phyloP scores from a whole-genome alignment of 345 rosid genomes.

The Carallia pectinifolia region DNA sequence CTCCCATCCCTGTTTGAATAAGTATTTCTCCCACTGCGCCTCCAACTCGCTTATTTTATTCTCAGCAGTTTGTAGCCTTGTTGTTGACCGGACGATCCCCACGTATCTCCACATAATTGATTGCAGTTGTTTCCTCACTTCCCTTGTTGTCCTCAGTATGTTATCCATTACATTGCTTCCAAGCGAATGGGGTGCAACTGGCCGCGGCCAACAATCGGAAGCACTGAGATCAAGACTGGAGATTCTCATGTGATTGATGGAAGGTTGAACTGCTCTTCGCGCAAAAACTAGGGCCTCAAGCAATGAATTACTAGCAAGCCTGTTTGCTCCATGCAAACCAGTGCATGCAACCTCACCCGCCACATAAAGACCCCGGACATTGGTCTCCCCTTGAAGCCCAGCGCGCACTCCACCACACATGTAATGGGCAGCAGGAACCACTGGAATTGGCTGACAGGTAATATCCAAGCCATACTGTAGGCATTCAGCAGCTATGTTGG shows the following conservation, averaged over 20 bases:
- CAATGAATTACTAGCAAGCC: conserved; percentile 94
- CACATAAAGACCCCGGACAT: conserved; percentile 80
- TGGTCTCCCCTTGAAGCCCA: conserved; percentile 89
- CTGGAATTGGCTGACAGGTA: conserved; percentile 74
- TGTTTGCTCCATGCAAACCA: conserved; percentile 94
- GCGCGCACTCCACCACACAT: conserved; percentile 97
- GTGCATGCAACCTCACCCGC: conserved; percentile 99
- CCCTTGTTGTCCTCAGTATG: conserved; percentile 47
- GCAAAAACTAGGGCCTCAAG: conserved; percentile 97
- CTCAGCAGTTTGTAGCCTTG: conserved; percentile 59
- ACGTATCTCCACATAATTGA: conserved; percentile 86
- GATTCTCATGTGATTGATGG: conserved; percentile 64
- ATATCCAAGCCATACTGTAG: conserved; percentile 74
- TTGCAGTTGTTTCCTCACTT: conserved; percentile 79
- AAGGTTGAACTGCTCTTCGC: conserved; percentile 82
- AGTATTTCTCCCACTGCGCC: conserved; percentile 69
- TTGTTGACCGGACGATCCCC: conserved; percentile 87
- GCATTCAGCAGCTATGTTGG: conserved; percentile 89
- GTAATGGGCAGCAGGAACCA: conserved; percentile 97
- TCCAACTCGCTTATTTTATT: conserved; percentile 57
- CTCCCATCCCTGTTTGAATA: conserved; percentile 83
- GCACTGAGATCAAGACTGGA: conserved; percentile 45
- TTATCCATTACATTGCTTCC: conserved; percentile 37
- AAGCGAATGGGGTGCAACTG: conserved; percentile 55
- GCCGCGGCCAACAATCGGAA: conserved; percentile 61